Conservation (phyloP, 2,329 filamentous ascomycete genomes). For the Monosporascus ibericus region DNA sequence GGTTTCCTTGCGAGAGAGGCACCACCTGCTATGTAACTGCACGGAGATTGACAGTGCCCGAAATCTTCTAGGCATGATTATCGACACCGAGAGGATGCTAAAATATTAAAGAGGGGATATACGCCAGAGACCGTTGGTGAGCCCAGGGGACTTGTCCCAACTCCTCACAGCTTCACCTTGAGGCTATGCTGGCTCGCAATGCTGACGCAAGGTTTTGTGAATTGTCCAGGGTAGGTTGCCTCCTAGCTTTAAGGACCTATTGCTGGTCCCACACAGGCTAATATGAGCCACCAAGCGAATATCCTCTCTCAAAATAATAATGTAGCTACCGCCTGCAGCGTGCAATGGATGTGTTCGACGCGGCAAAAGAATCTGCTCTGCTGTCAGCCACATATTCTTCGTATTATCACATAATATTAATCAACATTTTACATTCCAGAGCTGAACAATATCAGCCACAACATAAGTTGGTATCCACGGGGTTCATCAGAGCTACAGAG, state of each 20-base stretch:
- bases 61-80: not conserved
- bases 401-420: not conserved
- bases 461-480: not conserved
- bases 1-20: too few relatives aligned
- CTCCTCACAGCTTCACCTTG: not conserved
- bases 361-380: not conserved
- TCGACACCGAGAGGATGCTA: not conserved
- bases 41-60: too few relatives aligned
- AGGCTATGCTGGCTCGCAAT: not conserved
- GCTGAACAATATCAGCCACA: slow-evolving; percentile 3
- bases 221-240: not conserved
- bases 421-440: not conserved
- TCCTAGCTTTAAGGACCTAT: too few relatives aligned
- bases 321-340: too few relatives aligned
- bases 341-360: too few relatives aligned
- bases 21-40: too few relatives aligned
- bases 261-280: too few relatives aligned
- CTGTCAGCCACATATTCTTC: not conserved
- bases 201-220: not conserved
- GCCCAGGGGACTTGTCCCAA: not conserved
- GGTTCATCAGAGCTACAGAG: not conserved
- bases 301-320: too few relatives aligned
- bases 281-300: too few relatives aligned
- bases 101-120: not conserved
- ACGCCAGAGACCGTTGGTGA: not conserved